Evolutionary conservation across 164 flowering plant genomes (phyloP), one percentile per base, ranked within the genome.

Genomic region (Liriodendron chinense): DNA sequence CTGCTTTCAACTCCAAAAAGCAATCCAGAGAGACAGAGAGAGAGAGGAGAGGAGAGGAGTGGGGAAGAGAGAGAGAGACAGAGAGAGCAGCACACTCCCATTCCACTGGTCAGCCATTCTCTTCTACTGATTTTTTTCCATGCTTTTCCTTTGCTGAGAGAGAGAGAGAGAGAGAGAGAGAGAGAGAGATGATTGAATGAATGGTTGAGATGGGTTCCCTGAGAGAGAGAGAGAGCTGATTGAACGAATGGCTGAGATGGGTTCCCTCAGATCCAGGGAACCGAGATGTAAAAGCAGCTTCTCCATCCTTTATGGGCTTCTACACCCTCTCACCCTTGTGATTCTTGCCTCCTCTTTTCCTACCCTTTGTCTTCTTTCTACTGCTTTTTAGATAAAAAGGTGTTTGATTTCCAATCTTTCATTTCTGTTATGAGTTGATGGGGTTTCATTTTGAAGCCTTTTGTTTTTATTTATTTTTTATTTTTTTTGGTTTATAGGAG

Each of bases 201-300:
- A 72, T 62, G 73, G 78, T 7, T 67, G 74, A 63, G 69, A 74
- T 77, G 74, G 78, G 70, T 79, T 74, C 76, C 84, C 80, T 82
- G 26, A 75, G 82, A 79, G 28, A 21, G 61, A 7, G 23, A n/a
- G 73, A 16, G 56, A 24, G 16, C 5, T 22, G 23, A 65, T 2
- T 50, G 47, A 66, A 61, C 64, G 68, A 63, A 72, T 62, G 73
- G 78, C 8, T 67, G 74, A 63, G 69, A 74, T 77, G 74, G 78
- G 70, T 79, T 74, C 76, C 84, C 80, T 82, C 47, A 75, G 82
- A 79, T 77, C 76, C 76, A 76, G 81, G 84, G 79, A 73, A 79
- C 75, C 67, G 62, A 73, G 65, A 73, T 72, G 76, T 24, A 71
- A 74, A 73, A 78, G 76, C 20, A 23, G 13, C 68, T 16, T 47